Evolutionary conservation across 2,329 filamentous ascomycete genomes (phyloP).

Genomic region (Balansia obtecta): DNA sequence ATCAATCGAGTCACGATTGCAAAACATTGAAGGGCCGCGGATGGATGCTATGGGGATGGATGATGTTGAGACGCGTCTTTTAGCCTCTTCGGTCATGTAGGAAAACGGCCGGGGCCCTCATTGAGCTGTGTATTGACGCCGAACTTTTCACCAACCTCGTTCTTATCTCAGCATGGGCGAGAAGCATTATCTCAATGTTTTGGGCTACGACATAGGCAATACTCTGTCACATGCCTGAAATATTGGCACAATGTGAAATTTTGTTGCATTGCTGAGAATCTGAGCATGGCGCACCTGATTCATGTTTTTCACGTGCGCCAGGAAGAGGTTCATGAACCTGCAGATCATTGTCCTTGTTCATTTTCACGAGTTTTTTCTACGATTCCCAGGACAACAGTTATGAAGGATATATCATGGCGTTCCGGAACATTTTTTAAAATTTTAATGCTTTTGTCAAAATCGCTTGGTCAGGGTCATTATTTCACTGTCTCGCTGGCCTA

Average conservation of each 20-base stretch:
- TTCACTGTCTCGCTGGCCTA: background rate
- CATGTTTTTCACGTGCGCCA: background rate
- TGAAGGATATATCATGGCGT: constrained; percentile 4
- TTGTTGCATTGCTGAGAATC: background rate
- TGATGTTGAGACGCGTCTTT: constrained; percentile 30
- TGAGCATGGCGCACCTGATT: no score
- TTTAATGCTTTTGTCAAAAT: background rate
- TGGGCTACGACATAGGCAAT: background rate
- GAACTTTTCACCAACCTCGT: background rate
- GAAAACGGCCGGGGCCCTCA: constrained; percentile 5
- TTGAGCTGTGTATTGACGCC: background rate
- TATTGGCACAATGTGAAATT: background rate
- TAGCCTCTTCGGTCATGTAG: constrained; percentile 33
- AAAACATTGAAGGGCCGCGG: constrained; percentile 28
- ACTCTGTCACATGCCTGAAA: background rate
- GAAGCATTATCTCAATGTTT: background rate
- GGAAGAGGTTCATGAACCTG: background rate
- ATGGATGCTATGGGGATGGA: constrained; percentile 33
- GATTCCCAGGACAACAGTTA: constrained; percentile 1
- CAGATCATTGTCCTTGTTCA: background rate
- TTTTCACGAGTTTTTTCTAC: background rate
- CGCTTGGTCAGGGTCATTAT: background rate
- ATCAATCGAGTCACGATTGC: constrained; percentile 28
- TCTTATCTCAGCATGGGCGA: background rate
- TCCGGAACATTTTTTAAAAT: background rate